Conservation (phyloP, 768 basidiomycete genomes). For the Tricholoma furcatifolium region DNA sequence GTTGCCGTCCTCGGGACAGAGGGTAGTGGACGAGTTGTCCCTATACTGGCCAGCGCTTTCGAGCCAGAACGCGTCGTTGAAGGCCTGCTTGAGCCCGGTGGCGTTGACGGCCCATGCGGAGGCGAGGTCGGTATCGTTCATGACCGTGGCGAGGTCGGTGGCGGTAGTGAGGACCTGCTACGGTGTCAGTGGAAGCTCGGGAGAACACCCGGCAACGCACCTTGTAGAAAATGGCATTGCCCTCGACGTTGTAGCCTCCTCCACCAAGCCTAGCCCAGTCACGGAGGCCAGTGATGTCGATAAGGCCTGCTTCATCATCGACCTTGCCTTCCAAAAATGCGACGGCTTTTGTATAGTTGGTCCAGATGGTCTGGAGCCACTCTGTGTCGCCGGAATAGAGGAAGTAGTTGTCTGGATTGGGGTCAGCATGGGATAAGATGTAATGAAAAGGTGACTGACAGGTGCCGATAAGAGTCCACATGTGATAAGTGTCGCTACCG, state of each 20-base stretch:
- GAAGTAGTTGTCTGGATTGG: slow-evolving; percentile 48
- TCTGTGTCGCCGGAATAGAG: slow-evolving; percentile 51
- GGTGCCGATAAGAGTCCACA: slow-evolving; percentile 61
- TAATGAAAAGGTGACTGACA: slow-evolving; percentile 24
- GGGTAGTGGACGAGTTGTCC: slow-evolving; percentile 51
- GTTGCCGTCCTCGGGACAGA: slow-evolving; percentile 59
- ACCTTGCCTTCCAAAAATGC: slow-evolving; percentile 54
- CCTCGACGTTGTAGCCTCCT: slow-evolving; percentile 56
- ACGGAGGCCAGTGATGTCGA: slow-evolving; percentile 53
- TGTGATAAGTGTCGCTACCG: slow-evolving; percentile 55
- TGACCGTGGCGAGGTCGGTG: slow-evolving; percentile 39
- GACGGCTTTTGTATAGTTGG: slow-evolving; percentile 57
- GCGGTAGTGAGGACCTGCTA: slow-evolving; percentile 47
- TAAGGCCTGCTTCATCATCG: slow-evolving; percentile 43
- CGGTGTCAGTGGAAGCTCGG: not conserved
- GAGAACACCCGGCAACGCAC: not conserved
- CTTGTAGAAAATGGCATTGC: slow-evolving; percentile 34
- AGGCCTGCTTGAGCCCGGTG: slow-evolving; percentile 43
- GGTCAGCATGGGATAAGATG: slow-evolving; percentile 2
- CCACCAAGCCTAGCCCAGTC: slow-evolving; percentile 60
- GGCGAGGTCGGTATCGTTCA: slow-evolving; percentile 34
- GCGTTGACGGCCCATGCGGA: slow-evolving; percentile 43
- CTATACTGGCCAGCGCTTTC: slow-evolving; percentile 46
- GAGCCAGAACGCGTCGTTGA: slow-evolving; percentile 55
- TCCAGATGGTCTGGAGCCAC: slow-evolving; percentile 51